Percentiles rank a stretch among this genome's conserved stretches.
Evolutionary conservation across 2,329 filamentous ascomycete species (phyloP).

Genomic region (Ophiocordyceps camponoti-saundersi): DNA sequence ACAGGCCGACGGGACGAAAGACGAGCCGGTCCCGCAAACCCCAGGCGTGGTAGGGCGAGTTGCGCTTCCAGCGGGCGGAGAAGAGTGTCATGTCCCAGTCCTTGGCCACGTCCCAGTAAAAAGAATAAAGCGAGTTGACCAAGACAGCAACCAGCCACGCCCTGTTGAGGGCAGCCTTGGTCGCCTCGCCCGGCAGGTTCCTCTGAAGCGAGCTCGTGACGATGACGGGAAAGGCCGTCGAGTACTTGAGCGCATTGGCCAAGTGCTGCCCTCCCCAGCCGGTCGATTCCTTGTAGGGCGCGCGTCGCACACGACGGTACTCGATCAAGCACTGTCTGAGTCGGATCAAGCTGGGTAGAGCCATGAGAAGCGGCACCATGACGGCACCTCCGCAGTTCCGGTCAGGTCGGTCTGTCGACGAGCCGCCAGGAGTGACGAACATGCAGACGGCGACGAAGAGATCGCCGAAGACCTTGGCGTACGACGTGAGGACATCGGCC

Average conservation of each 20-base stretch:
- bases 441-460: constrained; percentile 82
- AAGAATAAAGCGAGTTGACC: constrained; percentile 82
- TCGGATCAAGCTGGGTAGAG: constrained; percentile 69
- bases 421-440: constrained; percentile 57
- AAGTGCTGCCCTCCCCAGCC: constrained; percentile 77
- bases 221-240: constrained; percentile 86
- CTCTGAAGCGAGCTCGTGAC: constrained; percentile 61
- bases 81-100: constrained; percentile 94
- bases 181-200: constrained; percentile 27
- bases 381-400: constrained; percentile 64
- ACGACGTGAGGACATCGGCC: constrained; percentile 87
- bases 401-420: constrained; percentile 67
- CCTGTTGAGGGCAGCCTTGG: constrained; percentile 28
- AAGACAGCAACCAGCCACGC: constrained; percentile 57
- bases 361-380: constrained; percentile 71
- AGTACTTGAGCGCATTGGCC: constrained; percentile 88
- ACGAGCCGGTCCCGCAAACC: constrained; percentile 60
- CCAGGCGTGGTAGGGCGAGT: constrained; percentile 50
- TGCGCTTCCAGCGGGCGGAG: constrained; percentile 36
- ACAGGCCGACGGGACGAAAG: constrained; percentile 56
- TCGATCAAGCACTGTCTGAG: constrained; percentile 86
- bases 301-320: constrained; percentile 52
- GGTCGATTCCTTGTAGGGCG: constrained; percentile 33
- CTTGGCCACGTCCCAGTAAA: constrained; percentile 94
- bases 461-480: constrained; percentile 82